Evolutionary conservation across 106 monocot genomes (phyloP), one percentile per base, ranked within the genome.

Genomic region (Ottelia alismoides): DNA sequence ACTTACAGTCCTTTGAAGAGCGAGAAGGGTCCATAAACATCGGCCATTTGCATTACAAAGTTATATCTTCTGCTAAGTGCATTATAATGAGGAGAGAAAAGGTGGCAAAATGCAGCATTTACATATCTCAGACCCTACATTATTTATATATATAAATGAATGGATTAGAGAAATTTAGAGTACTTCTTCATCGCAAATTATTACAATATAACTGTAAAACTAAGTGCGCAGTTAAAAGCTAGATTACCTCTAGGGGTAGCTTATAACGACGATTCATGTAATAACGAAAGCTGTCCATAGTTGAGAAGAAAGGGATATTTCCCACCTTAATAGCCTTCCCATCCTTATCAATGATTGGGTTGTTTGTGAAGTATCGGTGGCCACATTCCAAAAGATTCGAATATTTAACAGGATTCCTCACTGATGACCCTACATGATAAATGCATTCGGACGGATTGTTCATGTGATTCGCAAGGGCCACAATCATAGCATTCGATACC

Each of bases 201-300:
- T n/a, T n/a, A n/a, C n/a, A n/a, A n/a, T n/a, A n/a, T n/a, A n/a
- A n/a, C n/a, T n/a, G n/a, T n/a, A n/a, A n/a, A n/a, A n/a, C n/a
- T n/a, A n/a, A n/a, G n/a, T n/a, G n/a, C 35, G 31, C 1, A 87
- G n/a, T n/a, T n/a, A n/a, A n/a, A n/a, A n/a, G n/a, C n/a, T n/a
- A n/a, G n/a, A n/a, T n/a, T n/a, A n/a, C 76, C 78, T 88, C 70
- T 16, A 88, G 21, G 20, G 88, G 88, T 6, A 88, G n/a, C 63
- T 70, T 64, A 59, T 82, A 88, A 22, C 67, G 49, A 2, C 82
- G 50, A 21, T 47, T 30, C 88, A 88, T 76, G 65, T 76, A 88
- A 5, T 25, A 19, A 17, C 53, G 65, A 51, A 88, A 88, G 22
- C 23, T 21, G 4, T 28, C 0, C 59, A 82, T 45, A 0, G 44